phyloP scores from a whole-genome alignment of 345 rosid genomes.

The Pistacia vera region DNA sequence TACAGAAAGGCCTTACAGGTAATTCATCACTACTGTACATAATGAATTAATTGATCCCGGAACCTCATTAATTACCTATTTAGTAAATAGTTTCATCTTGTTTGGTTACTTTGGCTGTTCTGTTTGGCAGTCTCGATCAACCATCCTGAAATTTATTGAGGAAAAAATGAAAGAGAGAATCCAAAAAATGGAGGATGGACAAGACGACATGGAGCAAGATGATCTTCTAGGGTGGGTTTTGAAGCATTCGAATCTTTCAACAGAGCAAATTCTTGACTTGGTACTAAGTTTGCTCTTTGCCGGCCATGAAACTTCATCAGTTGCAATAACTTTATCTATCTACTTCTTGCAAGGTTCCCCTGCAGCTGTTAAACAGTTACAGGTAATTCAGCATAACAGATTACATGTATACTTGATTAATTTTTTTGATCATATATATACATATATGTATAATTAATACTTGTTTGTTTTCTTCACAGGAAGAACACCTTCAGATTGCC shows the following conservation, averaged over 20 bases:
- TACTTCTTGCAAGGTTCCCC: constrained; percentile 85
- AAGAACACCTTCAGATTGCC: constrained; percentile 74
- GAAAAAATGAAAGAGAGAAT: constrained; percentile 75
- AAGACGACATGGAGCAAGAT: constrained; percentile 52
- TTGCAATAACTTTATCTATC: constrained; percentile 84
- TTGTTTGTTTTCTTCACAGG: constrained; percentile 27
- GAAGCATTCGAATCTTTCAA: constrained; percentile 77
- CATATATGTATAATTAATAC: not conserved
- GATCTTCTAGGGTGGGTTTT: constrained; percentile 96
- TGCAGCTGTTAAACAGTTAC: constrained; percentile 66
- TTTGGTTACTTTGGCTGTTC: not conserved
- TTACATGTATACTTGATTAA: too few species aligned
- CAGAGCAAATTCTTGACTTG: constrained; percentile 93
- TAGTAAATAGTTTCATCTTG: not conserved
- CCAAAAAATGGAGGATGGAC: constrained; percentile 36
- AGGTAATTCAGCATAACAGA: constrained; percentile 34
- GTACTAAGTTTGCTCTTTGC: constrained; percentile 89
- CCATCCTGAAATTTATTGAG: constrained; percentile 82
- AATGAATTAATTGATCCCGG: not conserved
- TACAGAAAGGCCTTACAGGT: constrained; percentile 89
- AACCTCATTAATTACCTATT: not conserved
- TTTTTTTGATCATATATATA: too few species aligned
- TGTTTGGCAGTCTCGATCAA: constrained; percentile 69
- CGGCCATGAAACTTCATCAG: constrained; percentile 97
- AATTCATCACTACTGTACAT: not conserved